Conservation (phyloP, 1,139 yeast species). For the Pichia sp. region DNA sequence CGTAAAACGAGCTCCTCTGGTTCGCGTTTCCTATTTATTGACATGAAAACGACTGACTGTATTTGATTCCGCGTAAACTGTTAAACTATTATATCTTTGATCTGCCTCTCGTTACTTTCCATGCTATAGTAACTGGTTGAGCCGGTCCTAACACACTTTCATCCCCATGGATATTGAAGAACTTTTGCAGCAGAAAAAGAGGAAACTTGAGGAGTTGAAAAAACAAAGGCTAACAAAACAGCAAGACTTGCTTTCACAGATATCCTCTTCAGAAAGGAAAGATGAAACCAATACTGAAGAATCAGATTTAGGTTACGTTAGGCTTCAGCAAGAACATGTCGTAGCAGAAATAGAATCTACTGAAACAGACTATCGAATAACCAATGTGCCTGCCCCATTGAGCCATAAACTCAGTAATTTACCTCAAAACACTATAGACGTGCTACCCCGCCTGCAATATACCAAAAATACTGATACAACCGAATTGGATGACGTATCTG, state of each 20-base stretch:
- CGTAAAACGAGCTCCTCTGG: no score
- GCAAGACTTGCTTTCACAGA: not conserved
- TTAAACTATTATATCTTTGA: no score
- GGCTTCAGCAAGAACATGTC: not conserved
- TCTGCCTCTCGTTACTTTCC: no score
- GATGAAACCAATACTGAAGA: not conserved
- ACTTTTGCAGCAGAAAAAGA: constrained; percentile 39
- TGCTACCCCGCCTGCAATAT: not conserved
- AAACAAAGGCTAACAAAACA: constrained; percentile 6
- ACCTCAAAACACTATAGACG: not conserved
- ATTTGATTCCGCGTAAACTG: no score
- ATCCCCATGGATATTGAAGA: constrained; percentile 12
- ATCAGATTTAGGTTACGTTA: not conserved
- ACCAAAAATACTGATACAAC: not conserved
- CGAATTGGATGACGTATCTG: not conserved
- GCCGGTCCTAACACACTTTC: not conserved
- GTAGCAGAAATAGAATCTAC: no score
- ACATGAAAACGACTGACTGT: no score
- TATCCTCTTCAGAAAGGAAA: not conserved
- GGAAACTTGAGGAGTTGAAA: constrained; percentile 7
- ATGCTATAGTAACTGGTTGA: no score
- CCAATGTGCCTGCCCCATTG: no score
- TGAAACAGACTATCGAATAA: no score
- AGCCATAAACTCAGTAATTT: not conserved
- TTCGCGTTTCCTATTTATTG: no score